Conservation (phyloP, 2,329 filamentous ascomycete species). For the Neopestalotiopsis clavispora region DNA sequence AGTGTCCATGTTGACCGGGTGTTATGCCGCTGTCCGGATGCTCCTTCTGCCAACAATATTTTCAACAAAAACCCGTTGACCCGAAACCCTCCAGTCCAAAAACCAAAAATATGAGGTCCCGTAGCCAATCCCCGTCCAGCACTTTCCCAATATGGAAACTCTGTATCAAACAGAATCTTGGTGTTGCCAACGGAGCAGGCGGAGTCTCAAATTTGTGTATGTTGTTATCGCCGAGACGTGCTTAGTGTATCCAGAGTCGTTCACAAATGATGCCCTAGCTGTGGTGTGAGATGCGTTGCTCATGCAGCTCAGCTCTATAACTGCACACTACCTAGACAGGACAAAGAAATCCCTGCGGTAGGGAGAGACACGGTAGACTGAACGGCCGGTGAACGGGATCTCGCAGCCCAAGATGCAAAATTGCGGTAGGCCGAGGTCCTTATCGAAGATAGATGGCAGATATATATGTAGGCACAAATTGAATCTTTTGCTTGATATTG, state of each 20-base stretch:
- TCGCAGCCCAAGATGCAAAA: neutral
- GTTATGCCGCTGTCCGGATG: neutral
- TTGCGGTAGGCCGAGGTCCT: neutral
- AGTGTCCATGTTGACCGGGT: slow-evolving; percentile 58
- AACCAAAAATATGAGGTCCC: too few relatives aligned
- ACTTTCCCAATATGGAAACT: slow-evolving; percentile 11
- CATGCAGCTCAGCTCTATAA: neutral
- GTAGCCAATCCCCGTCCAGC: slow-evolving; percentile 10
- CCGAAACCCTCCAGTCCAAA: neutral
- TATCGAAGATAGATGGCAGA: neutral
- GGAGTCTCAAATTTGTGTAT: neutral
- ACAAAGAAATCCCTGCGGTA: neutral
- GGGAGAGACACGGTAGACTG: neutral
- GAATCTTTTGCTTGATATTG: neutral
- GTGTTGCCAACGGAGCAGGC: neutral
- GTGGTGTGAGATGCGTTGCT: neutral
- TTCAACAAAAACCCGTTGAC: slow-evolving; percentile 3
- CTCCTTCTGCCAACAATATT: neutral
- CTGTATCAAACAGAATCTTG: slow-evolving; percentile 2
- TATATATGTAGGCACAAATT: neutral
- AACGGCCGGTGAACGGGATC: neutral
- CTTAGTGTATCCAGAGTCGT: neutral
- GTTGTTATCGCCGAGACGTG: neutral
- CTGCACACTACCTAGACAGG: neutral
- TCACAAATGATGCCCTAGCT: neutral